Evolutionary conservation across 805 yeast species (phyloP).

Genomic region (Metschnikowia continentalis): DNA sequence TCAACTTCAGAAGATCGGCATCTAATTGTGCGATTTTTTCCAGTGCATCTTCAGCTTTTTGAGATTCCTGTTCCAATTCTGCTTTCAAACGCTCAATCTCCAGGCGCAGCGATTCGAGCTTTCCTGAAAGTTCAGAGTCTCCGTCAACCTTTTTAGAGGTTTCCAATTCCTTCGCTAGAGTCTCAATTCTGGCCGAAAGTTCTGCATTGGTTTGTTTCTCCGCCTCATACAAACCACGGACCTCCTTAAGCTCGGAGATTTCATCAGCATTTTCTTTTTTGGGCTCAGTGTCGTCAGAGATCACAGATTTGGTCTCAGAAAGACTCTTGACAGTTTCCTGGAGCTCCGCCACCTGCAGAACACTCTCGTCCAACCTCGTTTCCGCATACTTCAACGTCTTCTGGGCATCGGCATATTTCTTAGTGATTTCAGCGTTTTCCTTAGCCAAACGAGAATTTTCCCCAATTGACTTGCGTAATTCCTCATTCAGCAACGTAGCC

Average conservation of each 20-base stretch:
- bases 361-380: slow-evolving; percentile 12
- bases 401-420: slow-evolving; percentile 11
- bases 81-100: not conserved
- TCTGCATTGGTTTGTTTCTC: slow-evolving; percentile 5
- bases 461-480: slow-evolving; percentile 48
- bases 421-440: slow-evolving; percentile 11
- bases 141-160: not conserved
- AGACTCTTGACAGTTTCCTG: not conserved
- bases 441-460: slow-evolving; percentile 19
- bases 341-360: not conserved
- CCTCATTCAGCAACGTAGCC: slow-evolving; percentile 57
- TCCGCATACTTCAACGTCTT: slow-evolving; percentile 15
- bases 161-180: not conserved
- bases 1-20: not conserved
- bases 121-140: not conserved
- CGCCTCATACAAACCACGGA: slow-evolving; percentile 1
- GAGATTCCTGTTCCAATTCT: not conserved
- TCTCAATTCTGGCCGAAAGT: not conserved
- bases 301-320: not conserved
- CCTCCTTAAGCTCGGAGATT: not conserved
- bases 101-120: not conserved
- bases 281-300: not conserved
- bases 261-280: not conserved
- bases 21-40: not conserved
- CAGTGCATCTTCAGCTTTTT: not conserved